Conservation (phyloP, 2,329 filamentous ascomycete genomes). For the Pseudopyricularia javanii region DNA sequence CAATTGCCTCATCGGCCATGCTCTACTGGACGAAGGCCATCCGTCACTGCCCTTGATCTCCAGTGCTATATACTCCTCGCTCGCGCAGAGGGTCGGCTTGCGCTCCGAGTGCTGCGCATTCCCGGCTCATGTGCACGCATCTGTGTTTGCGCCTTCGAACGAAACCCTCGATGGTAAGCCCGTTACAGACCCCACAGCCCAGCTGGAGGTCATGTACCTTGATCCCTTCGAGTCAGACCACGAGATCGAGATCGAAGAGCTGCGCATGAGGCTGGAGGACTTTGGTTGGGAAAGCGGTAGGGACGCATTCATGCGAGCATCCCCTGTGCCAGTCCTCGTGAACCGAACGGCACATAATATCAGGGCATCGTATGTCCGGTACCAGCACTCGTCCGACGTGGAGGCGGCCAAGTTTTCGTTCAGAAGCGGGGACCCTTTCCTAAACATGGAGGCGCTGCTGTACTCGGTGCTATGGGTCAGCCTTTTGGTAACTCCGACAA, state of each 20-base stretch:
- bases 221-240: constrained; percentile 64
- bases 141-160: constrained; percentile 52
- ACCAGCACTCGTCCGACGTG: constrained; percentile 29
- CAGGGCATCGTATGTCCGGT: constrained; percentile 44
- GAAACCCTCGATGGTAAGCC: constrained; percentile 44
- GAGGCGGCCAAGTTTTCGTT: constrained; percentile 5
- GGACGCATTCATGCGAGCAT: constrained; percentile 48
- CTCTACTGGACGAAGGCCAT: constrained; percentile 59
- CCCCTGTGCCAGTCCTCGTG: constrained; percentile 54
- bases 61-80: constrained; percentile 70
- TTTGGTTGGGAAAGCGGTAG: constrained; percentile 21
- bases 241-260: constrained; percentile 48
- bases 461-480: constrained; percentile 67
- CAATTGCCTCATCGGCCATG: constrained; percentile 81
- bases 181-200: constrained; percentile 20
- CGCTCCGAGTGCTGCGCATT: constrained; percentile 69
- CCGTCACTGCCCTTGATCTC: constrained; percentile 79
- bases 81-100: constrained; percentile 64
- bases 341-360: constrained; percentile 74
- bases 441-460: constrained; percentile 43
- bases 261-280: constrained; percentile 46
- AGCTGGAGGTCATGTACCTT: constrained; percentile 51
- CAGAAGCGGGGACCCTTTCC: constrained; percentile 39
- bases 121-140: constrained; percentile 74
- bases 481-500: constrained; percentile 38